phyloP scores from a whole-genome alignment of 148 eudicot genomes.

The Spergularia bocconei region DNA sequence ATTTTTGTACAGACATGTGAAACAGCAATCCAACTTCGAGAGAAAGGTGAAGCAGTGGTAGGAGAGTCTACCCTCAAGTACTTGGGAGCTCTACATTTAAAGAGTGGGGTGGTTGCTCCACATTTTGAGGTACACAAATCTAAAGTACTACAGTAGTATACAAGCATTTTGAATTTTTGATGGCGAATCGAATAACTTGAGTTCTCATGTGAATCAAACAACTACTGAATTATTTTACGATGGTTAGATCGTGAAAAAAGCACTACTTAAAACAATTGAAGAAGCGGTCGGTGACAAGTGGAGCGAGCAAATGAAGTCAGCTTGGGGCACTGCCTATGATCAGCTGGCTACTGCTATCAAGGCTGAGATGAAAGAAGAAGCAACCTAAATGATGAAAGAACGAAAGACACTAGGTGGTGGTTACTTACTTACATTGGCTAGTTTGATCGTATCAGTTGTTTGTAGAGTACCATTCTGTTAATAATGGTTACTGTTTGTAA shows the following conservation, averaged over 20 bases:
- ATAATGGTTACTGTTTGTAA: too few relatives aligned
- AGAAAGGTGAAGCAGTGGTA: constrained; percentile 50
- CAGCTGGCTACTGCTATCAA: constrained; percentile 33
- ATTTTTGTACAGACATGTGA: constrained; percentile 42
- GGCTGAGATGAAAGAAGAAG: constrained; percentile 32
- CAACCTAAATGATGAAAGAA: constrained; percentile 10
- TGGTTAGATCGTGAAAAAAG: constrained; percentile 33
- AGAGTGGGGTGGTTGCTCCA: constrained; percentile 50
- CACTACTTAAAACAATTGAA: constrained; percentile 26
- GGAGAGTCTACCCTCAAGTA: constrained; percentile 47
- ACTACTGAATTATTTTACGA: neutral
- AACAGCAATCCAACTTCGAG: constrained; percentile 54
- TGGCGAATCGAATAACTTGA: neutral
- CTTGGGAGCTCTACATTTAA: constrained; percentile 55
- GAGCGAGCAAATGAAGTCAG: constrained; percentile 24
- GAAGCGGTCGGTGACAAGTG: constrained; percentile 34
- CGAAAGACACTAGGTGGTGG: too few relatives aligned
- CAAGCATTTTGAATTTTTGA: too few relatives aligned
- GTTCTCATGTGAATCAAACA: neutral
- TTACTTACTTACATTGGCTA: too few relatives aligned
- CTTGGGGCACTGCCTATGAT: constrained; percentile 33
- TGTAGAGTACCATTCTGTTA: too few relatives aligned
- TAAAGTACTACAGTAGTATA: too few relatives aligned
- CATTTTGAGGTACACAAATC: constrained; percentile 49
- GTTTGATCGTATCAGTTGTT: too few relatives aligned